Evolutionary conservation across 2,329 filamentous ascomycete genomes (phyloP), one percentile per base, ranked within the genome.

Genomic region (Ophiostoma sp.): DNA sequence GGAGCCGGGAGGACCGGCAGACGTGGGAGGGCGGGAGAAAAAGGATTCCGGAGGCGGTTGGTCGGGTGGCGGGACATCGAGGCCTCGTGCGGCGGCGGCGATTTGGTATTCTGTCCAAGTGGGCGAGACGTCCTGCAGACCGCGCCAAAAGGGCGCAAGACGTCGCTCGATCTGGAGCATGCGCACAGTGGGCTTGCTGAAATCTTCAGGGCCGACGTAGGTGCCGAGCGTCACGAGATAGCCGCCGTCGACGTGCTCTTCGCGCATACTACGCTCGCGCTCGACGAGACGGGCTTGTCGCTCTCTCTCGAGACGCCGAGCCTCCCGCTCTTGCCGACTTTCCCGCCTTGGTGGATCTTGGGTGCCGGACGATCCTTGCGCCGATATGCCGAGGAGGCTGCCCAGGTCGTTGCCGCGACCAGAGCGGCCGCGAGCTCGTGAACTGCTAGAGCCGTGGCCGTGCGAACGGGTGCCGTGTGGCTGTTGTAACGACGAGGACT

Each of bases 91-190:
- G 31, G 93, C 94, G 73, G 95, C 94, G 78, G 98, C 90, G n/a
- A 99, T 89, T 82, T 99, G 96, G 82, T 96, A 91, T 79, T 99
- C 96, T 15, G 94, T 92, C 96, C 96, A 99, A 70, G 89, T 92
- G 28, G 93, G 89, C 19, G 91, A 92, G 81, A 96, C 94, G 81
- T 98, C 95, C 76, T 97, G 92, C 3, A 99, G 85, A 5, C 96
- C 96, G 79, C 92, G 91, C 94, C 95, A 99, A 81, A 99, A 99
- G 0, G 96, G 96, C 57, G 96, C 96, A 75, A 99, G 83, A 75
- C 92, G 91, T 77, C 96, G 89, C 82, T 99, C 96, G 80, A 99
- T 94, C 95, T 98, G 95, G 72, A 99, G 84, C 81, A 97, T 95
- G 77, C 96, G 90, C 72, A 98, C 95, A 66, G 93, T 85, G 22